A percentile compares a stretch with the other conserved stretches of the same genome.
phyloP scores from a whole-genome alignment of 768 basidiomycete genomes.

The Mycena vulgaris region DNA sequence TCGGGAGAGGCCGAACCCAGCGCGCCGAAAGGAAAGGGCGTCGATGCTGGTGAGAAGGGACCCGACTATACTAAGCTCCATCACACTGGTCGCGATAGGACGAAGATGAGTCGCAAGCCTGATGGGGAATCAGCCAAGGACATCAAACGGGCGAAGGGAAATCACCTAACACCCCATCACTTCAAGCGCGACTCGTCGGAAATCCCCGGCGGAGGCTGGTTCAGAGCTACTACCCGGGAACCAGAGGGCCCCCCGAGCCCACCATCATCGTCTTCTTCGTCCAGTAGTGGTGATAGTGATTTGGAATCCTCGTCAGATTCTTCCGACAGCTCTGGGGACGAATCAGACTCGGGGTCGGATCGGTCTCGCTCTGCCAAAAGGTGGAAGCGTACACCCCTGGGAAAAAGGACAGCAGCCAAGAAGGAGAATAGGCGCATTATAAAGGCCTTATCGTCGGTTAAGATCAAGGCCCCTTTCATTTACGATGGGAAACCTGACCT shows the following conservation, averaged over 20 bases:
- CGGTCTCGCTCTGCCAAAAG: neutral
- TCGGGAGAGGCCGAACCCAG: too few species aligned
- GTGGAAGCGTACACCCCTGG: neutral
- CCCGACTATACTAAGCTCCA: neutral
- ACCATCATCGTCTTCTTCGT: neutral
- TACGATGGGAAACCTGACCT: constrained; percentile 37
- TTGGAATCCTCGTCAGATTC: neutral
- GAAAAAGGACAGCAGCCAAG: neutral
- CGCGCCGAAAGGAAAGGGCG: neutral
- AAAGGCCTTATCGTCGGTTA: constrained; percentile 27
- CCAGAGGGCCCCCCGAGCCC: neutral
- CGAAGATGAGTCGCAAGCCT: neutral
- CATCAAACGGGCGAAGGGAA: neutral
- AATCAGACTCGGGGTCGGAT: constrained; percentile 4
- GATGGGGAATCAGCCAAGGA: neutral
- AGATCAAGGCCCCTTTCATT: constrained; percentile 31
- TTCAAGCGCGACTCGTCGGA: constrained; percentile 8
- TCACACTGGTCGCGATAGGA: neutral
- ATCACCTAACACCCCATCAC: constrained; percentile 6
- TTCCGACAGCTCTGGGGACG: too few species aligned
- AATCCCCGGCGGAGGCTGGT: constrained; percentile 26
- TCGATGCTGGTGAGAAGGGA: neutral
- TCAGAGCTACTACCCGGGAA: neutral
- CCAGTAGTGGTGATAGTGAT: neutral
- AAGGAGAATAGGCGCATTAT: constrained; percentile 6